Base-by-base conservation (phyloP, 768 basidiomycete species). In the Boletus sensibilis region DNA sequence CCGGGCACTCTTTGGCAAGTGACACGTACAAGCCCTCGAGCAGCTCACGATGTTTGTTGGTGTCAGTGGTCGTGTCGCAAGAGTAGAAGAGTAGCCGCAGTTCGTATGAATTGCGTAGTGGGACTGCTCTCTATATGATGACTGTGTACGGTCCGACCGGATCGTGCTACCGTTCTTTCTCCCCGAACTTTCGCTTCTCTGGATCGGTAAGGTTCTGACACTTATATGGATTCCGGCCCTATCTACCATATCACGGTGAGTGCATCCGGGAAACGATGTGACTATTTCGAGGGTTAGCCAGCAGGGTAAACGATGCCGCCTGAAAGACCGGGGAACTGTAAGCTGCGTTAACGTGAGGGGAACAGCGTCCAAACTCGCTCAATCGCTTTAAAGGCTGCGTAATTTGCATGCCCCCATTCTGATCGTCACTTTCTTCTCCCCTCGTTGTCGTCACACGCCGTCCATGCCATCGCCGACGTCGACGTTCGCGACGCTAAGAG, bases 401-500 rank as follows among this genome's bases (percentile, higher is more conserved):
- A 21, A 43, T 25, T 11, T 27, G 16, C 8, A 25, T 16, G 1
- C 33, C 46, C 34, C 53, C 53, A 18, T 16, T 45, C 34, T 25
- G 38, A 49, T 52, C 42, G 33, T 64, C 54, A 44, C 58, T 8
- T 47, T 25, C 52, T 56, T 56, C 56, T 49, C 40, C 50, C 57
- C 40, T 49, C 52, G 20, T 51, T 51, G 10, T 44, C 46, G 33
- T 56, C 63, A 61, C 60, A 53, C 53, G 10, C 20, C 58, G 31
- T 14, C 25, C 58, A 69, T 69, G 68, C 50, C 68, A 10, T 56
- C 63, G 40, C 40, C 70, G 59, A 82, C 82, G 61, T 65, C 75
- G 82, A 85, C 88, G 50, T 84, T 90, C 61, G 76, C 83, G 31
- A 76, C 79, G 52, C 79, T 90, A 52, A 81, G 82, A 44, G 80